These are phyloP conservation scores for Pinus taeda DNA, from an alignment of 75 land plant species.

Conservation along the genomic window DNA sequence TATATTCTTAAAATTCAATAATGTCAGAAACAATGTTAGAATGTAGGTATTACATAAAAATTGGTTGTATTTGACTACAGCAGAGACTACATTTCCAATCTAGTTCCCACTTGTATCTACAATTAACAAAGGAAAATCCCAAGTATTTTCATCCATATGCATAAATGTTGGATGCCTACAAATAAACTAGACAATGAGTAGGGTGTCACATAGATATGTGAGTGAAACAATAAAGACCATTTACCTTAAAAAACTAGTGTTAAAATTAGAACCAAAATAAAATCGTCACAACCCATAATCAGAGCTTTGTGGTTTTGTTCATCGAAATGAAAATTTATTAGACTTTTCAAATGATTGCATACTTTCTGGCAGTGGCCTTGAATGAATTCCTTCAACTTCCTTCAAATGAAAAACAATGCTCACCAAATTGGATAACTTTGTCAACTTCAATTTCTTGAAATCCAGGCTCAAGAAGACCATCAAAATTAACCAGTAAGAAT, in stretches of 20 bases:
- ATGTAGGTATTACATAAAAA: not conserved
- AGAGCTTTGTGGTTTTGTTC: not conserved
- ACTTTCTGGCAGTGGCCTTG: too few species aligned
- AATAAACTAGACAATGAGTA: not conserved
- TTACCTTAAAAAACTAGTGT: not conserved
- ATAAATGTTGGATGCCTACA: not conserved
- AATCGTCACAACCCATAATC: not conserved
- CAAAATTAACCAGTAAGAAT: too few species aligned
- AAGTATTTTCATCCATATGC: not conserved
- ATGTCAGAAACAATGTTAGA: not conserved
- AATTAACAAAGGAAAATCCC: not conserved
- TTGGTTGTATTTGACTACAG: not conserved
- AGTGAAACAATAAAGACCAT: not conserved
- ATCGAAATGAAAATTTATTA: too few species aligned
- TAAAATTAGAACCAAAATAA: not conserved
- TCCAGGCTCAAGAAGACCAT: too few species aligned
- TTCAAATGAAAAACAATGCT: too few species aligned
- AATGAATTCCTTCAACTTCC: too few species aligned
- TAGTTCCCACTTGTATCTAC: not conserved
- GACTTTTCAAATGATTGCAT: too few species aligned
- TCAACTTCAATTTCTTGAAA: too few species aligned
- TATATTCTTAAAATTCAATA: not conserved
- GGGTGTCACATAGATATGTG: not conserved
- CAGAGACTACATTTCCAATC: too few species aligned
- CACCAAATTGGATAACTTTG: too few species aligned